These are phyloP conservation scores for Fusarium clavum DNA, from an alignment of 2,329 filamentous ascomycete genomes.

Conservation along the genomic window DNA sequence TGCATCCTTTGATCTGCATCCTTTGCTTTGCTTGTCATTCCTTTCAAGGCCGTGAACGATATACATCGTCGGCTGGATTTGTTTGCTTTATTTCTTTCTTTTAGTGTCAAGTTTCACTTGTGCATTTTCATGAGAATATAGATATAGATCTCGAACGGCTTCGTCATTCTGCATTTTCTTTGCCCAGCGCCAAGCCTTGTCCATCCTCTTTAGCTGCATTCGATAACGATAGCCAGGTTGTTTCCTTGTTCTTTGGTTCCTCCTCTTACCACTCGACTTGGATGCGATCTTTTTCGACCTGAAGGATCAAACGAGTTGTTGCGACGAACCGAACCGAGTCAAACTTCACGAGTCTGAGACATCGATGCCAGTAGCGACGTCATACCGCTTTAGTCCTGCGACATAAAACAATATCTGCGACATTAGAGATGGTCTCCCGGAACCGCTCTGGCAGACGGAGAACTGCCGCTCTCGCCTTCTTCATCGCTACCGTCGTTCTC, in stretches of 20 bases:
- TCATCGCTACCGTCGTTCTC: slow-evolving; percentile 17
- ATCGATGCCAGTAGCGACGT: slow-evolving; percentile 11
- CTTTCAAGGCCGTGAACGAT: slow-evolving; percentile 1
- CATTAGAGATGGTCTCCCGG: slow-evolving; percentile 28
- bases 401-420: slow-evolving; percentile 6
- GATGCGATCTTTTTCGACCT: neutral
- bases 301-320: neutral
- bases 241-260: neutral
- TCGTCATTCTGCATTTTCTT: neutral
- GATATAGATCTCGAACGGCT: neutral
- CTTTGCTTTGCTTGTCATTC: slow-evolving; percentile 16
- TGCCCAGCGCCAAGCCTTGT: slow-evolving; percentile 3
- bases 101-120: neutral
- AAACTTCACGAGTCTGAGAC: neutral
- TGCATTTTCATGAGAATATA: neutral
- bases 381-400: slow-evolving; percentile 8
- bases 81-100: neutral
- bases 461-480: slow-evolving; percentile 22
- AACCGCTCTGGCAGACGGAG: slow-evolving; percentile 35
- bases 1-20: slow-evolving; percentile 18
- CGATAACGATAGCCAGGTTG: slow-evolving; percentile 1
- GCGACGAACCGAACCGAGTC: neutral
- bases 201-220: slow-evolving; percentile 13
- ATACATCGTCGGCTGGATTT: slow-evolving; percentile 5
- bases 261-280: neutral